A percentile compares a stretch with the other conserved stretches of the same genome.
phyloP scores from a whole-genome alignment of 1,284 basidiomycete species.

The Lentinus polychrous region DNA sequence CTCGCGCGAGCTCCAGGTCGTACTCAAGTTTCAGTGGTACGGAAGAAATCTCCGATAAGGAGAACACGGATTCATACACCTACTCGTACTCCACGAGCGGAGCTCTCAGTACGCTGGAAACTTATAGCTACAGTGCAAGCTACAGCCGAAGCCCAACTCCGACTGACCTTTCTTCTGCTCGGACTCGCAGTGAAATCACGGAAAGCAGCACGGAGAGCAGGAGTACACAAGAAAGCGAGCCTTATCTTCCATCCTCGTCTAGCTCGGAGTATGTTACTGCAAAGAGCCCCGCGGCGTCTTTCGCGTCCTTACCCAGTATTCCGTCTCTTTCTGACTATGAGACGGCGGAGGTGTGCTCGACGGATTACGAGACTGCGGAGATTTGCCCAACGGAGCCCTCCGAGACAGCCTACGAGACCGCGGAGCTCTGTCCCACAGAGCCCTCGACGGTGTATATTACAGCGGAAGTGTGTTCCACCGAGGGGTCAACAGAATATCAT shows the following conservation, averaged over 20 bases:
- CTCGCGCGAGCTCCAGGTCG: slow-evolving; percentile 30
- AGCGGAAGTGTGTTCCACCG: slow-evolving; percentile 39
- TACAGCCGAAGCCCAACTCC: slow-evolving; percentile 11
- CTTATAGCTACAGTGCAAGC: slow-evolving; percentile 6
- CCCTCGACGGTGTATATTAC: slow-evolving; percentile 43
- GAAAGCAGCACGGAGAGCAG: slow-evolving; percentile 7
- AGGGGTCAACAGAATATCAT: slow-evolving; percentile 29
- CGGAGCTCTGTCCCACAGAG: slow-evolving; percentile 44
- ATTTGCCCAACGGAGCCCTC: slow-evolving; percentile 35
- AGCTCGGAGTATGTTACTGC: slow-evolving; percentile 23
- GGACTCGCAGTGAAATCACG: slow-evolving; percentile 8
- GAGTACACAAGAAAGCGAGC: background rate
- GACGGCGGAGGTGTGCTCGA: slow-evolving; percentile 42
- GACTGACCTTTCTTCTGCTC: slow-evolving; percentile 7
- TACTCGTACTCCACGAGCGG: slow-evolving; percentile 17
- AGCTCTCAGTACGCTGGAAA: slow-evolving; percentile 28
- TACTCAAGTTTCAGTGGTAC: slow-evolving; percentile 27
- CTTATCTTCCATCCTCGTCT: slow-evolving; percentile 9
- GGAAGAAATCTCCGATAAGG: slow-evolving; percentile 47
- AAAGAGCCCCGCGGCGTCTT: slow-evolving; percentile 36
- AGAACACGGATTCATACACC: slow-evolving; percentile 34
- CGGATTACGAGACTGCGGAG: slow-evolving; percentile 47
- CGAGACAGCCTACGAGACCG: slow-evolving; percentile 45
- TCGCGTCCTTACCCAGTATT: slow-evolving; percentile 40
- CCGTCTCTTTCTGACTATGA: slow-evolving; percentile 44